Evolutionary conservation across 441 rosid genomes (phyloP), one percentile per base, ranked within the genome.

Genomic region (Aleurites moluccanus): DNA sequence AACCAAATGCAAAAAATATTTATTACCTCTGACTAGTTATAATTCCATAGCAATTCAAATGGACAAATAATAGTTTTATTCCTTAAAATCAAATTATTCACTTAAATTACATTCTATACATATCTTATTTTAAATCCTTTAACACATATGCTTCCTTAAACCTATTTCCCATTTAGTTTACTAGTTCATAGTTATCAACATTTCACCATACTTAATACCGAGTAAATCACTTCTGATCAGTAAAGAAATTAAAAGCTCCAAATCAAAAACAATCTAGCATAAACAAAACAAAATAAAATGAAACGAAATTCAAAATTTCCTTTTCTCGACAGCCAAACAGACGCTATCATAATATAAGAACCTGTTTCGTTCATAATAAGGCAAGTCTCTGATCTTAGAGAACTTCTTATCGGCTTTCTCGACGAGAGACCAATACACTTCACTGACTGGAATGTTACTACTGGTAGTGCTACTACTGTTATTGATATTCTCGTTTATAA

Each of bases 341-440:
- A 64, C 28, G 18, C 18, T 18, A 30, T 9, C 6, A 16, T 3
- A 30, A 28, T 6, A 25, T 8, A 21, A 52, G 35, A 59, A 95
- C 99, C 99, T 92, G 88, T 83, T 90, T 77, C 96, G 97, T 73
- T 95, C 98, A 76, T 95, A 90, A 83, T 83, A 92, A 4, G 99
- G 99, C 80, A 95, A 84, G 88, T 92, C 97, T 79, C 97, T 90
- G 92, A 95, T 95, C 86, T 95, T 95, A 6, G 98, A 91, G 86
- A 95, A 92, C 87, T 95, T 95, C 80, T 86, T 92, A 70, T 95
- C 99, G 5, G 99, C 97, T 86, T 92, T 91, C 81, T 91, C 94
- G 21, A 92, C 99, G 76, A 95, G 89, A 53, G 99, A 86, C 98
- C 97, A 92, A 75, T 91, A 95, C 56, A 86, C 87, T 85, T 95